phyloP scores from a whole-genome alignment of 1,139 yeast species.

The Protomyces inundatus region DNA sequence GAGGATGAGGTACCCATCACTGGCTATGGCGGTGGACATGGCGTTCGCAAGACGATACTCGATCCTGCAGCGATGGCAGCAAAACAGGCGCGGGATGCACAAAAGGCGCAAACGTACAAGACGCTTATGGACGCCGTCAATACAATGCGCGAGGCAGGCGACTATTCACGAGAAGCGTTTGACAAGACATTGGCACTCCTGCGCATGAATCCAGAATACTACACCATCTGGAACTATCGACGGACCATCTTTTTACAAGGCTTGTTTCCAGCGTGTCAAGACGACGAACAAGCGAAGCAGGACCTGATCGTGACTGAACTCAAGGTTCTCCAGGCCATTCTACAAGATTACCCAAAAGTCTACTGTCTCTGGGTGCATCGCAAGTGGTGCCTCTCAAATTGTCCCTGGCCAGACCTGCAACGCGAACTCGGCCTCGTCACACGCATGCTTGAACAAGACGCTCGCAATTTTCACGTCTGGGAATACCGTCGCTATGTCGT shows the following conservation, averaged over 20 bases:
- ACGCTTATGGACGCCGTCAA: background rate
- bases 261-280: slow-evolving; percentile 36
- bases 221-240: slow-evolving; percentile 85
- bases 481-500: slow-evolving; percentile 77
- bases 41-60: slow-evolving; percentile 5
- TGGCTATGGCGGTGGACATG: slow-evolving; percentile 23
- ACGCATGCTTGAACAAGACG: slow-evolving; percentile 62
- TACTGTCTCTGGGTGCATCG: slow-evolving; percentile 98
- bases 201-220: slow-evolving; percentile 73
- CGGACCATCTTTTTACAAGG: slow-evolving; percentile 56
- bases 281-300: slow-evolving; percentile 32
- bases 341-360: slow-evolving; percentile 72
- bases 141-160: background rate
- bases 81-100: slow-evolving; percentile 1
- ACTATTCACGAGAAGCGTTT: slow-evolving; percentile 43
- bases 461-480: slow-evolving; percentile 94
- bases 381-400: slow-evolving; percentile 64
- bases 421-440: slow-evolving; percentile 64
- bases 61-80: slow-evolving; percentile 16
- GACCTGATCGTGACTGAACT: slow-evolving; percentile 56
- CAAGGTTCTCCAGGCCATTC: slow-evolving; percentile 52
- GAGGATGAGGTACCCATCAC: background rate
- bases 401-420: slow-evolving; percentile 58
- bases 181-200: slow-evolving; percentile 55
- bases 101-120: slow-evolving; percentile 6